Base-by-base conservation (phyloP, 23 red algal genomes). In the Gracilaria caudata region DNA sequence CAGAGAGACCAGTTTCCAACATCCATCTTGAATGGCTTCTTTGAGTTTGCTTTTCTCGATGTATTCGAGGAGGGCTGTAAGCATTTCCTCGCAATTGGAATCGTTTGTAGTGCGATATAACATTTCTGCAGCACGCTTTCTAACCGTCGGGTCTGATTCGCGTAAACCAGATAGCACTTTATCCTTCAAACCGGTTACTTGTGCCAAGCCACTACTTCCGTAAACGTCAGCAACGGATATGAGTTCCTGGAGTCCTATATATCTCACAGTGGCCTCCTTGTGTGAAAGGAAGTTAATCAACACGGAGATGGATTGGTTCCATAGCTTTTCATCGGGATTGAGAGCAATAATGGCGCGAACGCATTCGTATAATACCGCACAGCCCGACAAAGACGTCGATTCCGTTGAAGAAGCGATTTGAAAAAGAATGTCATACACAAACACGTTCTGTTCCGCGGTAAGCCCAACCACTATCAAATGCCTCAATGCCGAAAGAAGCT, bases 191-290 rank as follows among this genome's bases (percentile, higher is more conserved):
- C 79, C 40, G 53, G 36, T 60, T 17, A 99, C 78, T 28, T 74
- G 44, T 26, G 72, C 77, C 55, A 75, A 25, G 16, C 64, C 85
- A 32, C n/a, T 64, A 21, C 57, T 76, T 21, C 81, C 73, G 30
- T 61, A 39, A 29, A 93, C 83, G 66, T 89, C 85, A 79, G 56
- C 68, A 43, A 93, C 80, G 34, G 47, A 57, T 8, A 51, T 81
- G 20, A 99, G 65, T 81, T 88, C 81, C 25, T 92, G 83, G 7
- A 99, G 84, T 24, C 87, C 92, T 25, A 95, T 81, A 51, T 94
- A 93, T 51, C 93, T 89, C 33, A 94, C 78, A 79, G 92, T 99
- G n/a, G 90, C 73, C 59, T 99, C 97, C 24, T 93, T 94, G 55
- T 86, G 86, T 16, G 63, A 36, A 4, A 99, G 75, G 58, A 95